A percentile compares a stretch with the other conserved stretches of the same genome.
Conservation (phyloP, 805 yeast species). For the Hanseniaspora nectarophila region DNA sequence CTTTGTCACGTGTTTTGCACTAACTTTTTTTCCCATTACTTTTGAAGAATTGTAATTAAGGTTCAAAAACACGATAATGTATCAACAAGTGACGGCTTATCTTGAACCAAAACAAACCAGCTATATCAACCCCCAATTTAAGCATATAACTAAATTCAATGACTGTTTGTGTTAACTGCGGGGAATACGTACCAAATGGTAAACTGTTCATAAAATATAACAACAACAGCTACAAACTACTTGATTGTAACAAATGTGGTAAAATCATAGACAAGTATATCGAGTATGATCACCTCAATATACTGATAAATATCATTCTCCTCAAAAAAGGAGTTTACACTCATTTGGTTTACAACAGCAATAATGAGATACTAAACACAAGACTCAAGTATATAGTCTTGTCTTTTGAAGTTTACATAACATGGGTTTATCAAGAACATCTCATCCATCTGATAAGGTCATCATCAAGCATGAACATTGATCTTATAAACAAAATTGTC, state of each 20-base stretch:
- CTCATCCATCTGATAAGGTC: not conserved
- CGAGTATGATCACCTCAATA: slow-evolving; percentile 73
- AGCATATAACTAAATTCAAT: not conserved
- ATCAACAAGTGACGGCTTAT: too few relatives aligned
- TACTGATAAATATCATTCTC: slow-evolving; percentile 71
- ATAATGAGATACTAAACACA: slow-evolving; percentile 8
- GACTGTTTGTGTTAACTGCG: slow-evolving; percentile 72
- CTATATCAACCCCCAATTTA: too few relatives aligned
- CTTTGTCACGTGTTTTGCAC: too few relatives aligned
- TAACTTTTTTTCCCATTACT: too few relatives aligned
- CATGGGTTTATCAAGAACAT: slow-evolving; percentile 82
- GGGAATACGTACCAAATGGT: slow-evolving; percentile 38
- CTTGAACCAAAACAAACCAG: too few relatives aligned
- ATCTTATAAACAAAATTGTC: not conserved
- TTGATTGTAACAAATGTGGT: slow-evolving; percentile 62
- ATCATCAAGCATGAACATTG: not conserved
- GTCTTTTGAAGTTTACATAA: slow-evolving; percentile 76
- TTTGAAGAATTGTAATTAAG: too few relatives aligned
- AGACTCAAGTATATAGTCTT: slow-evolving; percentile 46
- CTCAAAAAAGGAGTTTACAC: slow-evolving; percentile 79
- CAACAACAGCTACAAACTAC: slow-evolving; percentile 64
- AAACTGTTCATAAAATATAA: slow-evolving; percentile 62
- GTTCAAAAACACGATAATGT: too few relatives aligned
- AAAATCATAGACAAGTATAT: slow-evolving; percentile 79
- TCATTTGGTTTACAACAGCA: slow-evolving; percentile 66